These are phyloP conservation scores for Viola odorata DNA, from an alignment of 345 rosid genomes.

Conservation along the genomic window DNA sequence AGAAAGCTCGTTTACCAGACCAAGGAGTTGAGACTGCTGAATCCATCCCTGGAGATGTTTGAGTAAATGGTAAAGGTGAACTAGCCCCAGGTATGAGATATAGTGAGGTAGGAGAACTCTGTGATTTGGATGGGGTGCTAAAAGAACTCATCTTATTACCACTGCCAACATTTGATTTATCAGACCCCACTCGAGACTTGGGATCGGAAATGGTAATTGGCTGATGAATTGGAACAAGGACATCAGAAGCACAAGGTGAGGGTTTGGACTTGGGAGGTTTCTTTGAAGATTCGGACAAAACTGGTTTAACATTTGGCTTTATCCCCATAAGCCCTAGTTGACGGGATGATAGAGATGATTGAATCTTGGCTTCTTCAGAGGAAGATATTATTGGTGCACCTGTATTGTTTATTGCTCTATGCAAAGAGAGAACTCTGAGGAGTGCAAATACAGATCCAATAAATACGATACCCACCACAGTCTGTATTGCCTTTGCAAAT, in stretches of 20 bases:
- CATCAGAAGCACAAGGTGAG: slow-evolving; percentile 41
- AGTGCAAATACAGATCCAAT: slow-evolving; percentile 55
- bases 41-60: slow-evolving; percentile 57
- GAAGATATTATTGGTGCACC: slow-evolving; percentile 27
- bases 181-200: slow-evolving; percentile 43
- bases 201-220: slow-evolving; percentile 42
- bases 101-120: slow-evolving; percentile 56
- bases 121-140: slow-evolving; percentile 53
- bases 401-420: slow-evolving; percentile 27
- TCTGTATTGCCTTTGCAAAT: slow-evolving; percentile 44
- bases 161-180: slow-evolving; percentile 41
- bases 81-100: slow-evolving; percentile 57
- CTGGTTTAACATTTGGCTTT: slow-evolving; percentile 53
- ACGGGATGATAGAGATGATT: slow-evolving; percentile 45
- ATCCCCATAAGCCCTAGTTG: slow-evolving; percentile 74
- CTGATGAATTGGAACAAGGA: slow-evolving; percentile 84
- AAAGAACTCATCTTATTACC: slow-evolving; percentile 46
- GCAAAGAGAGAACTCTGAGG: slow-evolving; percentile 52
- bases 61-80: slow-evolving; percentile 52
- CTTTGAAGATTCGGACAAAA: slow-evolving; percentile 40
- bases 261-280: slow-evolving; percentile 63
- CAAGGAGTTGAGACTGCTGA: slow-evolving; percentile 66
- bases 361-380: slow-evolving; percentile 46
- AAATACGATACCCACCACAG: slow-evolving; percentile 42
- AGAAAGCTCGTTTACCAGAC: slow-evolving; percentile 52